Base-by-base conservation (phyloP, 305 asterid genomes). In the Fraxinus latifolia region DNA sequence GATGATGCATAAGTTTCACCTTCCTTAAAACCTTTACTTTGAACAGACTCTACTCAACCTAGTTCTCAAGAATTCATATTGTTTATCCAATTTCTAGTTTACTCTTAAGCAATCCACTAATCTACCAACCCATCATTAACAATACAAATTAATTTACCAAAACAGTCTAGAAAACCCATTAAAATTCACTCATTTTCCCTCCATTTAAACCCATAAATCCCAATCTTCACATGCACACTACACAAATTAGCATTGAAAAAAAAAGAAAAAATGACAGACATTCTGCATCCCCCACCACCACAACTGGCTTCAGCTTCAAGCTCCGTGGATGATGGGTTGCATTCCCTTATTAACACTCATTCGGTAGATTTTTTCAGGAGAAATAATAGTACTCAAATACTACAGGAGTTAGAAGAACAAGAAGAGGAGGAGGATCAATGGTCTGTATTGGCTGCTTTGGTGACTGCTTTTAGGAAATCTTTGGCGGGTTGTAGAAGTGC, bases 291-390 rank as follows among this genome's bases (percentile, higher is more conserved):
- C 80, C 89, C 90, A 83, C 31, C 70, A 19, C 86, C 83, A 1
- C 87, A 77, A 7, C 36, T 81, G 80, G 29, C 92, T 89, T 88
- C 92, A 29, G 47, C 85, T 77, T 73, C 91, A 87, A 87, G 87
- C 90, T 77, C 89, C 86, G 85, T 81, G 36, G 91, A 89, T 92
- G 96, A 91, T 92, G 93, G 80, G 32, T 88, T 89, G 47, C 87
- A 74, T 92, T 14, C 87, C 81, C 79, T 90, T 87, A 88, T 89
- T 78, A 87, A 12, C 80, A 34, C 32, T 29, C 21, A 7, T 29
- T 53, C 88, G 65, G 91, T 90, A 86, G 91, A 86, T 73, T 78
- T 88, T 86, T 91, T 89, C 94, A 74, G 87, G 83, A 82, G 88
- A 80, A 81, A 84, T 31, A 72, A n/a, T 29, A 84, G 39, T 82